phyloP scores from a whole-genome alignment of 2,329 filamentous ascomycete species.

The Trichoderma sp. region DNA sequence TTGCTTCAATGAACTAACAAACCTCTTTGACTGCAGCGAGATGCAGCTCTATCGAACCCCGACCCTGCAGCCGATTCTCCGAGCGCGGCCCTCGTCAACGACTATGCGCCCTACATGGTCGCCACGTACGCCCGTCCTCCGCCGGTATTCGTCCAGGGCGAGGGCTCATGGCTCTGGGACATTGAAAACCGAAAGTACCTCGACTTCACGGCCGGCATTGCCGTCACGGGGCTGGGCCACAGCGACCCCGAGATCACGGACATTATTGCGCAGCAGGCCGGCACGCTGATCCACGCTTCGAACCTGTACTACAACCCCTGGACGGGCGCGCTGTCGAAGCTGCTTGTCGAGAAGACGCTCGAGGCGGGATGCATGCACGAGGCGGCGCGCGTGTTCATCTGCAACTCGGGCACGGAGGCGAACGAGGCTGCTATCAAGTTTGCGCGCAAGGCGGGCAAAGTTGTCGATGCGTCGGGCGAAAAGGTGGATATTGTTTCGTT shows the following conservation, averaged over 20 bases:
- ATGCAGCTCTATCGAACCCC: conserved; percentile 59
- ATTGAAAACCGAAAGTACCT: conserved; percentile 86
- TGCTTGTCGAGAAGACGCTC: conserved; percentile 79
- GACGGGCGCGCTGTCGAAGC: conserved; percentile 85
- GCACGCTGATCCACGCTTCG: conserved; percentile 85
- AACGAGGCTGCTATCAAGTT: conserved; percentile 99
- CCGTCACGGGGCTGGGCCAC: conserved; percentile 91
- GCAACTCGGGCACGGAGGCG: conserved; percentile 95
- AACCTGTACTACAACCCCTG: conserved; percentile 98
- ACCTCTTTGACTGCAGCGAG: conserved; percentile 33
- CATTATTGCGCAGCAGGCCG: conserved; percentile 76
- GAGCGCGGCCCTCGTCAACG: conserved; percentile 73
- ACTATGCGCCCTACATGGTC: conserved; percentile 87
- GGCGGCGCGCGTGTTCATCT: conserved; percentile 82
- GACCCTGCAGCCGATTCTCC: conserved; percentile 75
- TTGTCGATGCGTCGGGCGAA: conserved; percentile 67
- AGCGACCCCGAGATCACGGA: conserved; percentile 78
- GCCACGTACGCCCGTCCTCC: conserved; percentile 90
- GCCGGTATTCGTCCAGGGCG: conserved; percentile 85
- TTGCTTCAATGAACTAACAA: background rate
- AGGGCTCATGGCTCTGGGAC: conserved; percentile 89
- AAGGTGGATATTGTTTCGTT: conserved; percentile 92
- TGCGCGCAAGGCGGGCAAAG: conserved; percentile 85
- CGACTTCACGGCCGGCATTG: conserved; percentile 94
- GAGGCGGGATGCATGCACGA: conserved; percentile 81